Evolutionary conservation across 2,329 filamentous ascomycete genomes (phyloP), one percentile per base, ranked within the genome.

Genomic region (Gyromitra esculenta): DNA sequence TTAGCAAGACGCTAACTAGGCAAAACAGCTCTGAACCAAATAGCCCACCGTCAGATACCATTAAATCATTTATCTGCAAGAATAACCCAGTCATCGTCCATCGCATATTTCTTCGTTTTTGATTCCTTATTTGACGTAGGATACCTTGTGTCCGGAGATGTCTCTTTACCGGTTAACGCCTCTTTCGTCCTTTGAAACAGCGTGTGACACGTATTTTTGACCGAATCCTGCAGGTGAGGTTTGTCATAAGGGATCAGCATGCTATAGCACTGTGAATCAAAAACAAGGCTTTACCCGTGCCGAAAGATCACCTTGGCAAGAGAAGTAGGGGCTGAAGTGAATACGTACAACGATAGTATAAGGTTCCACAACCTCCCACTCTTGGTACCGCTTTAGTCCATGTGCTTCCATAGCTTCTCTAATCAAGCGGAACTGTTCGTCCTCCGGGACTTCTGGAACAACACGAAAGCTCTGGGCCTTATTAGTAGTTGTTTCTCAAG

Each of bases 161-260:
- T 25, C 5, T 21, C 15, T 31, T 39, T 60, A n/a, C 25, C n/a
- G 1, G 31, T 11, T 9, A 60, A 15, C 1, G 43, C n/a, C 6
- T 18, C 6, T n/a, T 21, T 68, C 11, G 43, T 11, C 31, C 7
- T 69, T 31, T 21, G n/a, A 3, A 69, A 56, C 25, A 59, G 13
- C 25, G 43, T 6, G 7, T 60, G 54, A 54, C 66, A 59, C 5
- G 25, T 35, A 39, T 69, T 59, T n/a, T 69, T 69, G n/a, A 69
- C 31, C n/a, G 66, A 69, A 69, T 69, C 54, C 66, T 69, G 18
- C 1, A 39, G 5, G 35, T 0, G 15, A 15, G 13, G 5, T 13
- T 43, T 13, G 8, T 21, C 31, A 25, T 41, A 35, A 25, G 6
- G 25, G 1, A n/a, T 60, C 41, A 69, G 66, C 52, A 45, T 35